Evolutionary conservation across 106 monocot species (phyloP).

Genomic region (Apostasia ramifera): DNA sequence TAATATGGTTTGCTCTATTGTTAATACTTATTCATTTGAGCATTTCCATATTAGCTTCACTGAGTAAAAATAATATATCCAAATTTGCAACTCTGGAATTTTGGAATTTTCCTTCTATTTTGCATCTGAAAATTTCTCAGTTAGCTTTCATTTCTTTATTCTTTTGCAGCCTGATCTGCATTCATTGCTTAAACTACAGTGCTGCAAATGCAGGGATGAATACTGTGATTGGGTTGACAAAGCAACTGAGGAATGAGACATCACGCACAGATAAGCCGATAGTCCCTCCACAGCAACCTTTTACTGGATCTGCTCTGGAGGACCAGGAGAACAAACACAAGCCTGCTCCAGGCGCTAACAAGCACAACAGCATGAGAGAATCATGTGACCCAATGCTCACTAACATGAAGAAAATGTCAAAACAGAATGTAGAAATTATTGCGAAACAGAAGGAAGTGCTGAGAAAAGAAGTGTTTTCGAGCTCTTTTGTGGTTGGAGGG

Average conservation of each 20-base stretch:
- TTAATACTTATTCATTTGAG: too few species aligned
- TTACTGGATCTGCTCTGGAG: background rate
- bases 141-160: too few species aligned
- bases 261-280: background rate
- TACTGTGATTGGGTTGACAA: constrained; percentile 12
- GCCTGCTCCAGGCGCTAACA: background rate
- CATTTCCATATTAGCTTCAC: too few species aligned
- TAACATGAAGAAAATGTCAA: background rate
- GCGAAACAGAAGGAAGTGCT: background rate
- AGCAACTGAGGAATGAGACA: constrained; percentile 7
- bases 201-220: constrained; percentile 14
- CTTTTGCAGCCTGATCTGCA: too few species aligned
- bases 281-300: constrained; percentile 1
- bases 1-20: too few species aligned
- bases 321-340: background rate
- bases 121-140: too few species aligned
- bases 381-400: background rate
- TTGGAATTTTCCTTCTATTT: too few species aligned
- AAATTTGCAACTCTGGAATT: too few species aligned
- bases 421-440: background rate
- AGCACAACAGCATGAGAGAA: background rate
- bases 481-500: constrained; percentile 17
- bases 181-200: too few species aligned
- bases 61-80: too few species aligned
- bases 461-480: constrained; percentile 4